These are phyloP conservation scores for Chlorencoelia australis DNA, from an alignment of 2,329 filamentous ascomycete genomes.

Conservation along the genomic window DNA sequence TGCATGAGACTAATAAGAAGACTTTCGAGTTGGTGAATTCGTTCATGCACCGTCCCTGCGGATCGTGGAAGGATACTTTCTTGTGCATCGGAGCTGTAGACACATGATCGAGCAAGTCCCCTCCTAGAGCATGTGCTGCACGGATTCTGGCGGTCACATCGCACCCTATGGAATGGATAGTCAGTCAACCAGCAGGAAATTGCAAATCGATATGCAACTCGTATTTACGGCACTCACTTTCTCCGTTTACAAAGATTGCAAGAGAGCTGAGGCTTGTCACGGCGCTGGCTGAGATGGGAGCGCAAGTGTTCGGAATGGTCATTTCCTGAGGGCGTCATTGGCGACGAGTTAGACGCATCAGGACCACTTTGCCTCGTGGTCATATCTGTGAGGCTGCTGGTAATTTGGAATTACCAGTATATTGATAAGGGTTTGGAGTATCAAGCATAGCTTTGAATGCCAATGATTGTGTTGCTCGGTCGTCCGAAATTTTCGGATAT, in stretches of 20 bases:
- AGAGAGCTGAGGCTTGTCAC: conserved; percentile 26
- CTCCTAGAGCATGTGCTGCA: conserved; percentile 22
- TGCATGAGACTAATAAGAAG: conserved; percentile 20
- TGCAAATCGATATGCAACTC: conserved; percentile 11
- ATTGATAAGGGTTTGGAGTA: no score
- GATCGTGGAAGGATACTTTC: conserved; percentile 19
- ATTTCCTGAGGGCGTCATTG: no score
- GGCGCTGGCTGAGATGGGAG: conserved; percentile 18
- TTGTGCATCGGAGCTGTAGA: conserved; percentile 20
- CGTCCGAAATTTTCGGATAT: no score
- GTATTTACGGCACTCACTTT: conserved; percentile 23
- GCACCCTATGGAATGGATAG: conserved; percentile 20
- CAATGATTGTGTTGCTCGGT: no score
- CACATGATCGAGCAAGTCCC: conserved; percentile 19
- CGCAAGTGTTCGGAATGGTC: conserved; percentile 20
- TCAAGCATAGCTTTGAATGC: no score
- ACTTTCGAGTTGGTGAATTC: conserved; percentile 22
- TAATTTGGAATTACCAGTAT: no score
- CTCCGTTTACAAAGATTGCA: conserved; percentile 23
- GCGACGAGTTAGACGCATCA: no score
- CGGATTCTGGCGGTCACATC: conserved; percentile 25
- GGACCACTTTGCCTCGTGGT: no score
- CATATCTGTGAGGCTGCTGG: no score
- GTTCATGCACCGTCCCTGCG: conserved; percentile 22
- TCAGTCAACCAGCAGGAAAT: no score